Conservation (phyloP, 1,139 yeast genomes). For the Geotrichum candidum region DNA sequence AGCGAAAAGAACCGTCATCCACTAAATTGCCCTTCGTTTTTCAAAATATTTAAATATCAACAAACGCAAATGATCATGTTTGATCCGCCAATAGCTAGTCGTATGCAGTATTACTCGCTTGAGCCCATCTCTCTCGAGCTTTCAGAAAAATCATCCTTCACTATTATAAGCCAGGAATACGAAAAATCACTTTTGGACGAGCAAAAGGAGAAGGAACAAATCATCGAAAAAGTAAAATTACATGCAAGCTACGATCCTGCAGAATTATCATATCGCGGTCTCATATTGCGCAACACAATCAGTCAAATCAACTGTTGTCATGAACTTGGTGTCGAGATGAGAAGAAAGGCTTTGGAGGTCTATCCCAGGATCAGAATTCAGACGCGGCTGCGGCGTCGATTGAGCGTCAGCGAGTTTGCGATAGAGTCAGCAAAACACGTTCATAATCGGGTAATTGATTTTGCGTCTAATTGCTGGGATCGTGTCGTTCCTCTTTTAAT, state of each 20-base stretch:
- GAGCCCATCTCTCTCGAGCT: slow-evolving; percentile 66
- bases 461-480: slow-evolving; percentile 16
- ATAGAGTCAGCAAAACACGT: slow-evolving; percentile 28
- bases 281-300: slow-evolving; percentile 26
- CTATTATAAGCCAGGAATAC: slow-evolving; percentile 30
- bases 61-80: slow-evolving; percentile 48
- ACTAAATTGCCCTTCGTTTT: slow-evolving; percentile 7
- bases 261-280: slow-evolving; percentile 10
- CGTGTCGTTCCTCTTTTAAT: slow-evolving; percentile 7
- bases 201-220: slow-evolving; percentile 19
- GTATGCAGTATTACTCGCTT: slow-evolving; percentile 74
- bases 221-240: slow-evolving; percentile 22
- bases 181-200: slow-evolving; percentile 30
- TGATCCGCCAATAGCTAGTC: slow-evolving; percentile 65
- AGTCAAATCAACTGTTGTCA: slow-evolving; percentile 33
- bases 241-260: slow-evolving; percentile 19
- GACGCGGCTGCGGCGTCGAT: slow-evolving; percentile 19
- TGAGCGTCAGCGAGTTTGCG: slow-evolving; percentile 26
- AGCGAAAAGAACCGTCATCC: slow-evolving; percentile 1
- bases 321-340: slow-evolving; percentile 31
- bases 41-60: slow-evolving; percentile 16
- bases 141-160: slow-evolving; percentile 34
- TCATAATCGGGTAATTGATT: slow-evolving; percentile 19
- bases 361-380: slow-evolving; percentile 28
- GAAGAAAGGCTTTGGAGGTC: slow-evolving; percentile 28